Percentiles rank a stretch among this genome's conserved stretches.
Conservation (phyloP, 306 rosid species). For the Prunus kanzakura region DNA sequence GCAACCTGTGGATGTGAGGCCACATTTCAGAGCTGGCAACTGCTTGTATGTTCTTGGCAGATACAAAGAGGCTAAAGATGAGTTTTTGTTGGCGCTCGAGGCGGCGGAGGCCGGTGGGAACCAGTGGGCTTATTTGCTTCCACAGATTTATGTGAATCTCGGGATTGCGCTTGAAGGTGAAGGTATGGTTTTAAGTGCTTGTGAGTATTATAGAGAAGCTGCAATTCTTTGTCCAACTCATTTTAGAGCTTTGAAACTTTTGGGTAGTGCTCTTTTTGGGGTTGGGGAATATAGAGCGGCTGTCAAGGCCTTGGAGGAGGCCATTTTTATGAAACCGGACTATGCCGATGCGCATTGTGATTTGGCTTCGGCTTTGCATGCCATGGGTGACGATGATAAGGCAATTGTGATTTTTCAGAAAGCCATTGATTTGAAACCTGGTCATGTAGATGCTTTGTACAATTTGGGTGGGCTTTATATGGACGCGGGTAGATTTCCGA, state of each 20-base stretch:
- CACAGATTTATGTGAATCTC: constrained; percentile 92
- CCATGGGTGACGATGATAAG: constrained; percentile 90
- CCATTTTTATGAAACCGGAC: constrained; percentile 92
- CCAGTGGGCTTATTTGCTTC: constrained; percentile 96
- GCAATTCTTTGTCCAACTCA: constrained; percentile 97
- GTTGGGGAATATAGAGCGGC: constrained; percentile 98
- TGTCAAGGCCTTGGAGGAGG: constrained; percentile 90
- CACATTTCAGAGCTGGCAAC: constrained; percentile 94
- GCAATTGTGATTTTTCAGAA: constrained; percentile 95
- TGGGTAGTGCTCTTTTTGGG: constrained; percentile 97
- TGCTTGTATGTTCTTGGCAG: constrained; percentile 73
- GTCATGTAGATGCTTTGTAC: constrained; percentile 89
- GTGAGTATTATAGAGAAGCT: constrained; percentile 98
- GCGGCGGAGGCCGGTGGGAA: constrained; percentile 93
- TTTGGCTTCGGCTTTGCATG: constrained; percentile 95
- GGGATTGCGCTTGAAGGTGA: constrained; percentile 97
- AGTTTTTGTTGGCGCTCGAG: constrained; percentile 82
- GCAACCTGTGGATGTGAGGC: constrained; percentile 95
- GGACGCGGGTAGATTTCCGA: constrained; percentile 89
- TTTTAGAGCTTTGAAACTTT: constrained; percentile 91
- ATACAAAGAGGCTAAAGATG: constrained; percentile 82
- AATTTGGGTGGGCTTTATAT: constrained; percentile 95
- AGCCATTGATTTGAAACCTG: constrained; percentile 95
- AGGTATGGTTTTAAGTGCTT: constrained; percentile 99
- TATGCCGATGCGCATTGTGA: constrained; percentile 98